phyloP scores from a whole-genome alignment of 2,329 filamentous ascomycete species.

The Emericellopsis cladophorae region DNA sequence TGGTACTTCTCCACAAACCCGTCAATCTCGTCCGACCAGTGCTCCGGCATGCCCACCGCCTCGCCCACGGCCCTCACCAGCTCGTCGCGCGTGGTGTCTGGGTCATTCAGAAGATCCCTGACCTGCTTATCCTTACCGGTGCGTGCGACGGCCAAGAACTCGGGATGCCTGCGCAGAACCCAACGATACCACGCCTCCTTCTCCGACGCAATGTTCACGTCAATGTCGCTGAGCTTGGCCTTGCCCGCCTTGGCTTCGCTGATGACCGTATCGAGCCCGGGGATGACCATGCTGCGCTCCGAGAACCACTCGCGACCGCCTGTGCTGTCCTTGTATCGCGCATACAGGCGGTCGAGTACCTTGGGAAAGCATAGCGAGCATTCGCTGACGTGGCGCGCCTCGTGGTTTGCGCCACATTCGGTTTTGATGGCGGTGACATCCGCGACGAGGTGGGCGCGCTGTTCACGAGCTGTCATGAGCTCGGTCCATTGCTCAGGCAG shows the following conservation, averaged over 20 bases:
- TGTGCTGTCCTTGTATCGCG: conserved; percentile 18
- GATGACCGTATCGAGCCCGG: conserved; percentile 35
- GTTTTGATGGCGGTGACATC: conserved; percentile 28
- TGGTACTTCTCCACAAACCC: conserved; percentile 18
- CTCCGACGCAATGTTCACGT: conserved; percentile 35
- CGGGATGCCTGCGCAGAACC: conserved; percentile 24
- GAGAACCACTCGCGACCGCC: conserved; percentile 36
- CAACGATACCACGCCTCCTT: conserved; percentile 41
- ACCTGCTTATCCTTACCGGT: conserved; percentile 17
- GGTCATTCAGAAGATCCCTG: conserved; percentile 21
- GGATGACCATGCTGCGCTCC: conserved; percentile 31
- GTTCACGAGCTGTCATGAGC: conserved; percentile 17
- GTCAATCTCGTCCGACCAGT: conserved; percentile 19
- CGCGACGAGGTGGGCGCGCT: conserved; percentile 21
- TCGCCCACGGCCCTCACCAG: conserved; percentile 22
- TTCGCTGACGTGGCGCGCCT: conserved; percentile 26
- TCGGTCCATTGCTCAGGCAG: conserved; percentile 26
- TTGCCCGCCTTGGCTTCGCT: conserved; percentile 30
- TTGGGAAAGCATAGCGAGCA: conserved; percentile 35
- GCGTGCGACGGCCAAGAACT: conserved; percentile 20
- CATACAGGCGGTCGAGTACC: conserved; percentile 30
- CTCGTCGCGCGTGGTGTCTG: conserved; percentile 21
- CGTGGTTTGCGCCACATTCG: conserved; percentile 28
- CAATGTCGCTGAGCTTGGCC: conserved; percentile 29
- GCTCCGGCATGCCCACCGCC: conserved; percentile 18